Conservation (phyloP, 2,329 filamentous ascomycete genomes). For the Fonsecaea nubica region DNA sequence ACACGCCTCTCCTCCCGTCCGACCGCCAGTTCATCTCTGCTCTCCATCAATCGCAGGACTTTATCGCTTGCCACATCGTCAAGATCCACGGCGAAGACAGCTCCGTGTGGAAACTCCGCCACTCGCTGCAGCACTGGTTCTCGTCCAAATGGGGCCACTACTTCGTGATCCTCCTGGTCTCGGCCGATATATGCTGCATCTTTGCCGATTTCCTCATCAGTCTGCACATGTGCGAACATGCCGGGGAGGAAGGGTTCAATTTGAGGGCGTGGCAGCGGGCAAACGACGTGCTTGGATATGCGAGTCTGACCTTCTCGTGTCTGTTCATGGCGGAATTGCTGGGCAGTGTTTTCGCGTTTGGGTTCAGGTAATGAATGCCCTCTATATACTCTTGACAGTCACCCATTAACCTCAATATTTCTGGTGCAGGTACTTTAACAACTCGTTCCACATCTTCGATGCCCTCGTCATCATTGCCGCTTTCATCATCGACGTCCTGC, state of each 20-base stretch:
- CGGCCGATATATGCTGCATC: slow-evolving; percentile 59
- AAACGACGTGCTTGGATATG: slow-evolving; percentile 55
- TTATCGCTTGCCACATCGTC: slow-evolving; percentile 30
- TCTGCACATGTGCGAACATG: slow-evolving; percentile 56
- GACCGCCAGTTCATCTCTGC: slow-evolving; percentile 19
- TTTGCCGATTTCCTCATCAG: slow-evolving; percentile 61
- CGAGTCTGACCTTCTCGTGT: slow-evolving; percentile 66
- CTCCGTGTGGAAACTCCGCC: slow-evolving; percentile 32
- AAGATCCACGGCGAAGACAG: slow-evolving; percentile 43
- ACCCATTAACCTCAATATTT: slow-evolving; percentile 1
- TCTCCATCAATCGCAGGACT: slow-evolving; percentile 21
- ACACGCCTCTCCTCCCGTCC: slow-evolving; percentile 27
- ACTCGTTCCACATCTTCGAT: slow-evolving; percentile 70
- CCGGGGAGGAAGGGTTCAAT: slow-evolving; percentile 37
- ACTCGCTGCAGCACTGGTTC: slow-evolving; percentile 47
- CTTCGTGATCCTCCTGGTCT: slow-evolving; percentile 56
- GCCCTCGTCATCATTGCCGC: slow-evolving; percentile 66
- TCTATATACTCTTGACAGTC: neutral
- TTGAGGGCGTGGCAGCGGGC: slow-evolving; percentile 45
- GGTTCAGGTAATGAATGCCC: slow-evolving; percentile 55
- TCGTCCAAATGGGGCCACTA: slow-evolving; percentile 59
- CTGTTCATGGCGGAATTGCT: slow-evolving; percentile 70
- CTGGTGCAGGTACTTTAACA: slow-evolving; percentile 59
- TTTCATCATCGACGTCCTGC: slow-evolving; percentile 68
- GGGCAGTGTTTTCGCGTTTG: slow-evolving; percentile 67